These are phyloP conservation scores for Parmelia sp. DNA, from an alignment of 495 filamentous ascomycete species.

Conservation along the genomic window DNA sequence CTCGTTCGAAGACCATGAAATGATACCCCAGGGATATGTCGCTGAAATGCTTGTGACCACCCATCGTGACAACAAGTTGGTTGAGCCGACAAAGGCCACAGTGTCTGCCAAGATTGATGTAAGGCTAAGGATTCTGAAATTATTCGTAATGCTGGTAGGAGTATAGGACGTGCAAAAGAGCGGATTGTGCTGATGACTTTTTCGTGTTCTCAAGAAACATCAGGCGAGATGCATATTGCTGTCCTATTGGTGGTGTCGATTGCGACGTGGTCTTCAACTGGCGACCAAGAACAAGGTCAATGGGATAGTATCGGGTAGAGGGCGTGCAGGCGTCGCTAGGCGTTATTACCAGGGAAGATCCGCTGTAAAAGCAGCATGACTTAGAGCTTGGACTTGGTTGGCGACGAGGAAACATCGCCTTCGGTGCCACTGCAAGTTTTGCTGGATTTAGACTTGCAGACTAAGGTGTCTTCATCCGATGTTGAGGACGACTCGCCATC, in stretches of 20 bases:
- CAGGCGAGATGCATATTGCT: slow-evolving; percentile 10
- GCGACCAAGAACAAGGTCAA: not conserved
- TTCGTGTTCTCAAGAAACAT: not conserved
- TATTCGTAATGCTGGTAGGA: not conserved
- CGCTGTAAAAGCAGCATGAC: not conserved
- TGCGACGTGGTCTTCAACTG: not conserved
- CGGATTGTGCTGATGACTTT: not conserved
- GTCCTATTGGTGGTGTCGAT: not conserved
- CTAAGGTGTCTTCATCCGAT: slow-evolving; percentile 19
- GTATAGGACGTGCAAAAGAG: not conserved
- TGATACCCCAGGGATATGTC: slow-evolving; percentile 18
- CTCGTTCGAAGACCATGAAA: slow-evolving; percentile 14
- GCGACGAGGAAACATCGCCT: slow-evolving; percentile 15
- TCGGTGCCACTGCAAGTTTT: slow-evolving; percentile 12
- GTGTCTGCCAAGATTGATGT: slow-evolving; percentile 10
- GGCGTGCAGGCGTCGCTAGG: not conserved
- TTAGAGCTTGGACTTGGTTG: slow-evolving; percentile 27
- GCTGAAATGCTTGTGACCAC: slow-evolving; percentile 19
- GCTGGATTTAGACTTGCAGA: slow-evolving; percentile 15
- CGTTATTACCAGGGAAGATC: not conserved
- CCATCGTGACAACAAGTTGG: slow-evolving; percentile 15
- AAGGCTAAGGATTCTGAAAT: not conserved
- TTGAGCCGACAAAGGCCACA: slow-evolving; percentile 12
- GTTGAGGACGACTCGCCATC: slow-evolving; percentile 13
- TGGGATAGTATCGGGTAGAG: not conserved